Base-by-base conservation (phyloP, 371 early-diverging fungal species). In the Mucor piriformis region DNA sequence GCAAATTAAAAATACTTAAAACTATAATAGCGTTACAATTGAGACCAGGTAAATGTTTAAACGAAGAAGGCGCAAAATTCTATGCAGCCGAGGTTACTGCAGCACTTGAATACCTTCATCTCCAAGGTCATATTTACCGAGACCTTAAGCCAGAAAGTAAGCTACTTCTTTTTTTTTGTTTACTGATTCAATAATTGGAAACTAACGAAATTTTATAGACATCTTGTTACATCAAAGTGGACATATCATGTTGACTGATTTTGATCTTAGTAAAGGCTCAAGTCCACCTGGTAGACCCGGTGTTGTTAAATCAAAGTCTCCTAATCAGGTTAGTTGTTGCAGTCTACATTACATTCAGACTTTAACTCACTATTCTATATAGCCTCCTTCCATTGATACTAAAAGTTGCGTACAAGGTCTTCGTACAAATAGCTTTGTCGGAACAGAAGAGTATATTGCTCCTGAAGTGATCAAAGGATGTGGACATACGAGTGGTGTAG, bases 61-160 rank as follows among this genome's bases (percentile, higher is more conserved):
- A 77, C 54, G 96, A 98, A 65, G 86, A 91, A 43, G 94, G 90
- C 50, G 96, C 97, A 18, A 84, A 89, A 56, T 99, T 99, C 66
- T 99, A 98, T 76, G 97, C 97, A 0, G 98, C 98, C 35, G 99
- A 99, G 74, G 96, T 99, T 5, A 86, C 93, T 56, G 83, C 84
- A 15, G 90, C 95, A 2, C 79, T 99, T 21, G 98, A 98, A 72
- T 97, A 95, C 67, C 82, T 99, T 68, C 99, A 99, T 73, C 79
- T 94, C 50, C 92, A 92, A 81, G 98, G 97, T 0, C 95, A 94
- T 63, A 94, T 99, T 32, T 99, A 99, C 73, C 81, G 99, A 37
- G 99, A 99, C 75, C 83, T 99, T 58, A 99, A 99, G 70, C 99
- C 99, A 13, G 99, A 99, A 73, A 99, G 96, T 92, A 84, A 82